Evolutionary conservation across 2,329 filamentous ascomycete species (phyloP).

Genomic region (Beauveria australis): DNA sequence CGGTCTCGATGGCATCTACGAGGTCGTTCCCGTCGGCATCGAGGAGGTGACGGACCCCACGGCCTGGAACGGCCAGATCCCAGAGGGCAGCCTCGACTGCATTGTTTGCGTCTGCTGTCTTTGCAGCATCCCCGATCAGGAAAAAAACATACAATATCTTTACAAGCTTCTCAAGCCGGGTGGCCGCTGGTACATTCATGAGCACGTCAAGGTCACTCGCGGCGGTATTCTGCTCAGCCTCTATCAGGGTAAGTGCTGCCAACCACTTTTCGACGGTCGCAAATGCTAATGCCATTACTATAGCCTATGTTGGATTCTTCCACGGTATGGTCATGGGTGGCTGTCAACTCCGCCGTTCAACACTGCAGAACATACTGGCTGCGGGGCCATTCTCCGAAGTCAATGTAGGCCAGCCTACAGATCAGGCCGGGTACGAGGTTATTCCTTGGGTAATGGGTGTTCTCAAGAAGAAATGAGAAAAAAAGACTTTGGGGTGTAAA

Average conservation of each 20-base stretch:
- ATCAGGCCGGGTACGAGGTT: conserved; percentile 33
- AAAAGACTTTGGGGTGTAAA: background rate
- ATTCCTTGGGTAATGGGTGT: conserved; percentile 45
- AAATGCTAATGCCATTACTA: background rate
- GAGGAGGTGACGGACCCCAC: conserved; percentile 40
- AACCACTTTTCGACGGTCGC: background rate
- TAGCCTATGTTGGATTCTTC: conserved; percentile 42
- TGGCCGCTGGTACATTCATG: conserved; percentile 54
- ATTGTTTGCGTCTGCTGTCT: conserved; percentile 54
- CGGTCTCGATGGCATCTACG: conserved; percentile 49
- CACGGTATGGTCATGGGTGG: conserved; percentile 46
- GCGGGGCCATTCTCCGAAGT: conserved; percentile 43
- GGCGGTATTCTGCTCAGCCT: conserved; percentile 31
- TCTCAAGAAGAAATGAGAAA: conserved; percentile 36
- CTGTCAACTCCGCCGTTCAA: conserved; percentile 42
- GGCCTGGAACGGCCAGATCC: conserved; percentile 38
- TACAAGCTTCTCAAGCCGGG: conserved; percentile 53
- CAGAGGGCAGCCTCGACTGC: conserved; percentile 45
- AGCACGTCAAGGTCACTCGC: conserved; percentile 43
- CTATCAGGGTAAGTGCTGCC: conserved; percentile 42
- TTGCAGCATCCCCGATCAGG: conserved; percentile 55
- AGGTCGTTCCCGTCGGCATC: conserved; percentile 55
- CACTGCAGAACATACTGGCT: conserved; percentile 35
- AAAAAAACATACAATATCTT: conserved; percentile 44
- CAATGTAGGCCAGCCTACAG: conserved; percentile 34